phyloP scores from a whole-genome alignment of 257 asterid genomes.

The Przewalskia tangutica region DNA sequence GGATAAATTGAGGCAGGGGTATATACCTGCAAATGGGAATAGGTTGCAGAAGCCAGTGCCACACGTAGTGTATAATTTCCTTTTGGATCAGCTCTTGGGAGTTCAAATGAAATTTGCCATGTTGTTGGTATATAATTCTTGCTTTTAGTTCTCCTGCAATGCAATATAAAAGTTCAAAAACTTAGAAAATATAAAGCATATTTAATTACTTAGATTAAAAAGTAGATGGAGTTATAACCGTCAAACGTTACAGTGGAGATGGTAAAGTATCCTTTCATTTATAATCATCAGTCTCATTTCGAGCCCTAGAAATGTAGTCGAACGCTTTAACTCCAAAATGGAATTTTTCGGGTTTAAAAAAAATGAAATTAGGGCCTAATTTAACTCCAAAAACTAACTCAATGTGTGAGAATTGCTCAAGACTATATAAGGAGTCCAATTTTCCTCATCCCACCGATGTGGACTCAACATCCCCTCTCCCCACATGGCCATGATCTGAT shows the following conservation, averaged over 20 bases:
- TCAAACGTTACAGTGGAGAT: not conserved
- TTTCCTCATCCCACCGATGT: not conserved
- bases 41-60: slow-evolving; percentile 9
- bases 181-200: not conserved
- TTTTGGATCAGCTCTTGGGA: not conserved
- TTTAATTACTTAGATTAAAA: not conserved
- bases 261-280: not conserved
- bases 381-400: not conserved
- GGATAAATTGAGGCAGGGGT: not conserved
- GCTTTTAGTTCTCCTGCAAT: slow-evolving; percentile 5
- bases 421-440: not conserved
- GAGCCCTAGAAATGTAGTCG: not conserved
- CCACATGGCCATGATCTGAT: not conserved
- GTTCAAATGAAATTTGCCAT: slow-evolving; percentile 3
- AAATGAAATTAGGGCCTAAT: too few relatives aligned
- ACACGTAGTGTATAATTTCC: slow-evolving; percentile 7
- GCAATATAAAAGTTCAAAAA: not conserved
- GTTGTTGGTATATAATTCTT: slow-evolving; percentile 6
- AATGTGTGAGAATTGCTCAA: not conserved
- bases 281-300: not conserved
- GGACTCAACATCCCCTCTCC: not conserved
- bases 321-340: too few relatives aligned
- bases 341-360: too few relatives aligned
- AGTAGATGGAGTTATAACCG: not conserved
- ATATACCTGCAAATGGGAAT: slow-evolving; percentile 2